Evolutionary conservation across 1,139 yeast species (phyloP).

Genomic region (Taiozyma onychis): DNA sequence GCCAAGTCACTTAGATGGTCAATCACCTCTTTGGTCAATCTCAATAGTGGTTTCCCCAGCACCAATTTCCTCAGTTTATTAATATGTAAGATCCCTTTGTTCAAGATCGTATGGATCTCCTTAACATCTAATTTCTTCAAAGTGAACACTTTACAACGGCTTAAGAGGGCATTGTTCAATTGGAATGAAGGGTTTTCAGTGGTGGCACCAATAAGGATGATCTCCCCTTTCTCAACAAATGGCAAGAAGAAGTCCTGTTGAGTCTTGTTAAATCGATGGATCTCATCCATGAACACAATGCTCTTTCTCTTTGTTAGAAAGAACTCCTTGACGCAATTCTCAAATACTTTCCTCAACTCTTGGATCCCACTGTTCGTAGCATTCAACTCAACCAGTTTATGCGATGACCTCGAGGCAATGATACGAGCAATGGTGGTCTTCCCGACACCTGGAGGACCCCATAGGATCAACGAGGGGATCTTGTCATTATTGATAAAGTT

Average conservation of each 20-base stretch:
- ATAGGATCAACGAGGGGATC: slow-evolving; percentile 80
- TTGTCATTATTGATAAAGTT: slow-evolving; percentile 55
- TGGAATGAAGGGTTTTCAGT: slow-evolving; percentile 96
- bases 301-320: slow-evolving; percentile 65
- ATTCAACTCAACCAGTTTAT: slow-evolving; percentile 71
- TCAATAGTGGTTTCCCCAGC: slow-evolving; percentile 35
- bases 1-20: slow-evolving; percentile 72
- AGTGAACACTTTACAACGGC: slow-evolving; percentile 84
- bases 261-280: slow-evolving; percentile 82
- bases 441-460: slow-evolving; percentile 98
- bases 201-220: slow-evolving; percentile 85
- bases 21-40: slow-evolving; percentile 50
- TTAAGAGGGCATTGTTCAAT: slow-evolving; percentile 77
- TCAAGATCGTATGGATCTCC: slow-evolving; percentile 55
- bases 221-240: slow-evolving; percentile 61
- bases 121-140: slow-evolving; percentile 54
- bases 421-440: slow-evolving; percentile 71
- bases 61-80: slow-evolving; percentile 50
- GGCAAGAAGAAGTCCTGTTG: slow-evolving; percentile 86
- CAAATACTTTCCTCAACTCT: slow-evolving; percentile 68
- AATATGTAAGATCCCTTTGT: slow-evolving; percentile 55
- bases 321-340: slow-evolving; percentile 64
- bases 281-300: slow-evolving; percentile 84
- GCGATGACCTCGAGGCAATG: slow-evolving; percentile 30
- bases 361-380: slow-evolving; percentile 76